Conservation (phyloP, 345 rosid genomes). For the Excoecaria cochinchinensis region DNA sequence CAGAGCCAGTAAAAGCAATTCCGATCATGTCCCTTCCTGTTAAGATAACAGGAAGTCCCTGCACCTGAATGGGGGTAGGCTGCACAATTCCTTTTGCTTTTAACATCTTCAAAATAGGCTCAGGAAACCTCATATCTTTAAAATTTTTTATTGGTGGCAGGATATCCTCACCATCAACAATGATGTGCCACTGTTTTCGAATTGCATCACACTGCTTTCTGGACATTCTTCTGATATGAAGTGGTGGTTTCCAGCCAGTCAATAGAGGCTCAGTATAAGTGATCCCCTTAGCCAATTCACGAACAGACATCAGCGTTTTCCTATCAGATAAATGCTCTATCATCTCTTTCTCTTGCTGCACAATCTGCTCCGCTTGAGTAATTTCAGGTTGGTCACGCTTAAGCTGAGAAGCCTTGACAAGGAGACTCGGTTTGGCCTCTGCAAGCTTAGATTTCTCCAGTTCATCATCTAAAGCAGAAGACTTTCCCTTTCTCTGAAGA, state of each 20-base stretch:
- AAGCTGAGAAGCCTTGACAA: constrained; percentile 84
- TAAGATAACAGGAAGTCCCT: constrained; percentile 85
- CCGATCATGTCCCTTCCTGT: constrained; percentile 92
- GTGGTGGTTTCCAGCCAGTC: constrained; percentile 91
- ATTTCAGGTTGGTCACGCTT: constrained; percentile 80
- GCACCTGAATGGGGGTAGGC: constrained; percentile 94
- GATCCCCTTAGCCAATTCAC: constrained; percentile 90
- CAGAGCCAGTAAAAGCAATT: constrained; percentile 89
- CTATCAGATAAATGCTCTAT: constrained; percentile 77
- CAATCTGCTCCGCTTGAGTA: constrained; percentile 70
- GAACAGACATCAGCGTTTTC: constrained; percentile 82
- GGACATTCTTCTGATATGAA: constrained; percentile 62
- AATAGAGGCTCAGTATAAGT: constrained; percentile 70
- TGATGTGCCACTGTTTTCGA: constrained; percentile 89
- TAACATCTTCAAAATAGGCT: constrained; percentile 57
- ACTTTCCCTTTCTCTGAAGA: constrained; percentile 72
- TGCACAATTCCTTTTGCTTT: constrained; percentile 87
- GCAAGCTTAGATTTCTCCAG: constrained; percentile 58
- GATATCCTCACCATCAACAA: constrained; percentile 82
- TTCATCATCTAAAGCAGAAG: constrained; percentile 58
- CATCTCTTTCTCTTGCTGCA: constrained; percentile 94
- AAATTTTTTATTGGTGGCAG: constrained; percentile 83
- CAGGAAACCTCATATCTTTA: constrained; percentile 83
- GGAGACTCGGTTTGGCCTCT: constrained; percentile 83
- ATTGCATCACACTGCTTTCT: constrained; percentile 57